A percentile compares a stretch with the other conserved stretches of the same genome.
Conservation (phyloP, 768 basidiomycete species). For the Macrocybe gigantea region DNA sequence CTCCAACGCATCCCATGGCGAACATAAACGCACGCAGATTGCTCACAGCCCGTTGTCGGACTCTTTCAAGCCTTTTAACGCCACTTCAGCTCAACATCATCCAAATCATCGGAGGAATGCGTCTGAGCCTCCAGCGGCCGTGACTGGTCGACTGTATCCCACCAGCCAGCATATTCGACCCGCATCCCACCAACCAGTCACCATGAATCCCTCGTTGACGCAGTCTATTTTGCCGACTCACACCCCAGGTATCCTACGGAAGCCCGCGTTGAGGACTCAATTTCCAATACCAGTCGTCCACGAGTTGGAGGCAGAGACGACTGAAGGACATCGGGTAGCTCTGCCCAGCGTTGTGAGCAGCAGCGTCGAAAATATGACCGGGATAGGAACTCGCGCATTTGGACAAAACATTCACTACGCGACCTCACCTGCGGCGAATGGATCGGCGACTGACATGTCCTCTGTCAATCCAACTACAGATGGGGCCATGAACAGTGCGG, state of each 20-base stretch:
- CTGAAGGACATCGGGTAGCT: slow-evolving; percentile 29
- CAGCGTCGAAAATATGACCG: slow-evolving; percentile 58
- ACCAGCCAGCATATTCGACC: slow-evolving; percentile 23
- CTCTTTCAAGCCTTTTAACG: too few relatives aligned
- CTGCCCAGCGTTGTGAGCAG: slow-evolving; percentile 51
- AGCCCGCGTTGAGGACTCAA: slow-evolving; percentile 59
- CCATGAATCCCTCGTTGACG: slow-evolving; percentile 11
- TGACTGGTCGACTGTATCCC: slow-evolving; percentile 6
- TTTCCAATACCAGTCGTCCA: slow-evolving; percentile 57
- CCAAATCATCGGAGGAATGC: slow-evolving; percentile 28
- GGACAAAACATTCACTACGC: slow-evolving; percentile 28
- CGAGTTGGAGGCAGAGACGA: slow-evolving; percentile 19
- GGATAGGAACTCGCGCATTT: slow-evolving; percentile 40
- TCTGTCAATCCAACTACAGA: too few relatives aligned
- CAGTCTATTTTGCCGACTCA: background rate
- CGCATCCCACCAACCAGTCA: slow-evolving; percentile 20
- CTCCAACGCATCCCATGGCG: slow-evolving; percentile 15
- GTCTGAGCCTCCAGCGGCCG: slow-evolving; percentile 23
- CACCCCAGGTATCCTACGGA: slow-evolving; percentile 40
- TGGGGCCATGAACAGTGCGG: too few relatives aligned
- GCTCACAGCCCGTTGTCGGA: slow-evolving; percentile 4
- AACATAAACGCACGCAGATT: slow-evolving; percentile 13
- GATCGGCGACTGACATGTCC: background rate
- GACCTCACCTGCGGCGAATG: slow-evolving; percentile 17
- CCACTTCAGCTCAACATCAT: slow-evolving; percentile 5